Base-by-base conservation (phyloP, 495 filamentous ascomycete genomes). In the Talaromyces ruber region DNA sequence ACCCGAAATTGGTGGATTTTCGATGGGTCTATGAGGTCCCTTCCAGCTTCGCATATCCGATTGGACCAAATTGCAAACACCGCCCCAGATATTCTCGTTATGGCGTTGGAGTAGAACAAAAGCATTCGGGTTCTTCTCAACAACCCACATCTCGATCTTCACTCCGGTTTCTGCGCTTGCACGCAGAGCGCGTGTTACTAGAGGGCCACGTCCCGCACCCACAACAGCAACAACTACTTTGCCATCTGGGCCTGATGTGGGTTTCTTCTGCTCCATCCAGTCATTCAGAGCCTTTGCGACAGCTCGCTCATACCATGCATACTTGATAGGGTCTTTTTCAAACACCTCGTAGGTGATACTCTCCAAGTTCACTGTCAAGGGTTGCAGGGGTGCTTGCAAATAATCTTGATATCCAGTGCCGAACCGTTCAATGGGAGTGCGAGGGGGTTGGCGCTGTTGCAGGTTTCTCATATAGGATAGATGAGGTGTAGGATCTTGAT, bases 101-200 rank as follows among this genome's bases (percentile, higher is more conserved):
- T 94, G 89, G 18, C 88, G 80, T 55, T 96, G 86, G 16, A 99
- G 82, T 60, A 97, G 84, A 50, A 99, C 92, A 68, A 91, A 97
- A 3, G 94, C 94, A 72, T 98, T 97, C 1, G 91, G 93, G 67
- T 99, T 99, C 82, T 99, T 99, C 76, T 99, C 94, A 4, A 99
- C 82, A 0, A 90, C 95, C 87, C 91, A 96, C 21, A 96, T 76
- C 51, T 90, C 86, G 59, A 99, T 88, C 7, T 82, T 73, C 4
- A 96, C 87, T 9, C 87, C 86, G 9, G 91, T 87, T n/a, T 74
- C 73, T 34, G 85, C 78, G 70, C 90, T 92, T 25, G 94, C 94
- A 56, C 82, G 83, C 25, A 98, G 74, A 0, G 90, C 92, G 43
- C 93, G 83, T 0, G 91, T 91, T 24, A 98, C 92, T 4, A 99